These are phyloP conservation scores for Musa itinerans DNA, from an alignment of 176 grass and related monocot genomes.

Conservation along the genomic window DNA sequence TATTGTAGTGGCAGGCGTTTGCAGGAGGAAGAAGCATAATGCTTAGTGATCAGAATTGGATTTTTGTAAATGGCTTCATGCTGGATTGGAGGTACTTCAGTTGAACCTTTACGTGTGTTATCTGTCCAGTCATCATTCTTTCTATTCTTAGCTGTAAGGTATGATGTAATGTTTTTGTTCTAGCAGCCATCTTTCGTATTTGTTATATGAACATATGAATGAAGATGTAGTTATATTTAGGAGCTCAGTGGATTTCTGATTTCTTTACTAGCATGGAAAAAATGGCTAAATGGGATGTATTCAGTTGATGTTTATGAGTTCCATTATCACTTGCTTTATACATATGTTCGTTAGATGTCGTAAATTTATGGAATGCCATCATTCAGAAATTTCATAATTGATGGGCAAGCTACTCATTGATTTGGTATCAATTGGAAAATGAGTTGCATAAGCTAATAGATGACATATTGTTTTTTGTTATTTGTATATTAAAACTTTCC, in stretches of 20 bases:
- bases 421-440: no score
- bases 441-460: no score
- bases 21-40: neutral
- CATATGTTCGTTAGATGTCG: neutral
- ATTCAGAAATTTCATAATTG: neutral
- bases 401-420: no score
- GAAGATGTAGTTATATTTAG: neutral
- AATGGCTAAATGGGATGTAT: neutral
- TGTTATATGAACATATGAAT: neutral
- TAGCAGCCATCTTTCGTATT: slow-evolving; percentile 4
- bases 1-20: neutral
- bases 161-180: neutral
- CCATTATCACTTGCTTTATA: neutral
- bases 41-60: neutral
- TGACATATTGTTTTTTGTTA: no score
- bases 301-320: neutral
- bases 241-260: neutral
- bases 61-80: neutral
- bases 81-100: neutral
- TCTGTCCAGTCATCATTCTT: neutral
- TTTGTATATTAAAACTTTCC: no score
- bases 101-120: neutral
- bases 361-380: neutral
- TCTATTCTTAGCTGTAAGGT: neutral
- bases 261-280: neutral